Conservation (phyloP, 345 rosid genomes). For the Camelina hispida region DNA sequence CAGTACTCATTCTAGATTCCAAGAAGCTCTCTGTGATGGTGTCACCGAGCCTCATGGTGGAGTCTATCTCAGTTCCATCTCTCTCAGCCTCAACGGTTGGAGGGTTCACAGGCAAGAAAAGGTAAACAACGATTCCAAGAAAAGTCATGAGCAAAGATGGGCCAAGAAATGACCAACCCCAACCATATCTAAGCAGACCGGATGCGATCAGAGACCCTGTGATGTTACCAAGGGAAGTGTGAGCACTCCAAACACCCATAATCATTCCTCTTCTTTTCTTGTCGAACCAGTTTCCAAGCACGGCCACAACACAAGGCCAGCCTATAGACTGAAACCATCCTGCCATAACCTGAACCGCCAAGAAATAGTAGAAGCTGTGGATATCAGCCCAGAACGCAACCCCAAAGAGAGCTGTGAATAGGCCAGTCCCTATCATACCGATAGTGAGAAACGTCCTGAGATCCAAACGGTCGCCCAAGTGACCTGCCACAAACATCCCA, state of each 20-base stretch:
- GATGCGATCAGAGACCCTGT: constrained; percentile 82
- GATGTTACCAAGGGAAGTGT: constrained; percentile 91
- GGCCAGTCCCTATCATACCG: constrained; percentile 91
- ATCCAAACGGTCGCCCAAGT: constrained; percentile 86
- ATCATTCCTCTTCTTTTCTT: constrained; percentile 91
- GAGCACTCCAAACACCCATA: constrained; percentile 99
- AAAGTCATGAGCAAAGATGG: constrained; percentile 76
- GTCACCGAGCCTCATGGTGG: constrained; percentile 61
- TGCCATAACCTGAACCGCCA: constrained; percentile 71
- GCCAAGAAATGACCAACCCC: constrained; percentile 97
- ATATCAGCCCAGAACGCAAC: constrained; percentile 77
- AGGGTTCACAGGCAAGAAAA: constrained; percentile 77
- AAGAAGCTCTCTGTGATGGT: constrained; percentile 67
- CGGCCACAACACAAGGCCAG: constrained; percentile 99
- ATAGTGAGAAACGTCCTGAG: constrained; percentile 75
- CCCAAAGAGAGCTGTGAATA: constrained; percentile 83
- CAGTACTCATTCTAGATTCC: constrained; percentile 46
- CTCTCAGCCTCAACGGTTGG: constrained; percentile 67
- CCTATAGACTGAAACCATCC: constrained; percentile 96
- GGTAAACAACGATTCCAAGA: constrained; percentile 66
- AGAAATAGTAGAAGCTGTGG: constrained; percentile 74
- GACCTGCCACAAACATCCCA: constrained; percentile 93
- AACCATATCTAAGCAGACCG: constrained; percentile 74
- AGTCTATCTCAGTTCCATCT: constrained; percentile 63
- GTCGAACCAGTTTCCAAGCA: constrained; percentile 93